These are phyloP conservation scores for Abelmoschus esculentus DNA, from an alignment of 345 rosid species.

Conservation along the genomic window DNA sequence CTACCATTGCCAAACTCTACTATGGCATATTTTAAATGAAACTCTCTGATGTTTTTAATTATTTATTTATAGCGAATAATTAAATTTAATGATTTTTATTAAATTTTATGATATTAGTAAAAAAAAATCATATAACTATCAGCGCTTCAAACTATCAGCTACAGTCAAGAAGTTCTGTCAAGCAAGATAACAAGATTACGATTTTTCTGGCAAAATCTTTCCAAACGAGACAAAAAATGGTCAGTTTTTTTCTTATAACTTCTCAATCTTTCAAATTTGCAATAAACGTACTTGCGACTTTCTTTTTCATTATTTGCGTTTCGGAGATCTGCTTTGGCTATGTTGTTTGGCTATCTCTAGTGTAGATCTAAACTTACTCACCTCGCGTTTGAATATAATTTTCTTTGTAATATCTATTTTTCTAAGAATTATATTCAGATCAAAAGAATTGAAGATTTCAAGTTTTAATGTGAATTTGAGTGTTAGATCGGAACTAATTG, in stretches of 20 bases:
- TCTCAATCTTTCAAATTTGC: neutral
- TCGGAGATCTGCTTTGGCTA: neutral
- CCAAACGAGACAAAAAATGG: neutral
- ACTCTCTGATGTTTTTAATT: too few species aligned
- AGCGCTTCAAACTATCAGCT: neutral
- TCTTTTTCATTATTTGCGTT: constrained; percentile 2
- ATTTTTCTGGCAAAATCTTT: constrained; percentile 3
- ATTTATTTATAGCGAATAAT: too few species aligned
- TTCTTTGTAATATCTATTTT: neutral
- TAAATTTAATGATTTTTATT: too few species aligned
- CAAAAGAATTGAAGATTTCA: neutral
- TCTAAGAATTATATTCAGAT: neutral
- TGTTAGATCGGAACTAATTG: too few species aligned
- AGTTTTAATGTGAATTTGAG: too few species aligned
- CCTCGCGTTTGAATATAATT: constrained; percentile 6
- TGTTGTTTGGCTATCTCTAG: constrained; percentile 18
- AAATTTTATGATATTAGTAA: too few species aligned
- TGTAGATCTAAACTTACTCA: constrained; percentile 19
- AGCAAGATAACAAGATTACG: neutral
- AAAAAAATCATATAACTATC: too few species aligned
- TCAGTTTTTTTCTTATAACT: neutral
- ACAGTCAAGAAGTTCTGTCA: neutral
- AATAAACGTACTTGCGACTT: constrained; percentile 10
- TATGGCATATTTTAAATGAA: too few species aligned
- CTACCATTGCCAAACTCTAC: neutral